Evolutionary conservation across 148 eudicot genomes (phyloP), one percentile per base, ranked within the genome.

Genomic region (Persicaria tinctoria): DNA sequence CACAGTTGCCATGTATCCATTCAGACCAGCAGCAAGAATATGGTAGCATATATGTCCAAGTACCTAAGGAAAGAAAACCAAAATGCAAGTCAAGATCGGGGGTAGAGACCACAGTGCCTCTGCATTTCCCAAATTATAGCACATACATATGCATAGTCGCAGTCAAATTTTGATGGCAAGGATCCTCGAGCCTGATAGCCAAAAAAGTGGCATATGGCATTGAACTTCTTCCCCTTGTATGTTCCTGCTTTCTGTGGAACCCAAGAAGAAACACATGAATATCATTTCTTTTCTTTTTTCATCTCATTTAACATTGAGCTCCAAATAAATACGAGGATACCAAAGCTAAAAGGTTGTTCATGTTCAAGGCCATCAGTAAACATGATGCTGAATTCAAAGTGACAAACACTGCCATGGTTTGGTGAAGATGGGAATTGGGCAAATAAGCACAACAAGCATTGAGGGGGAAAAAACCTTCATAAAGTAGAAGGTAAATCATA

Each of bases 121-220:
- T 41, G 44, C 41, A 66, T 12, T 14, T 41, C 48, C 70, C 17
- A 66, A 14, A 14, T 27, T 38, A 20, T 38, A 66, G 20, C 20
- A 80, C 97, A 51, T 86, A 95, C 99, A 84, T 84, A 95, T 73
- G 97, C 97, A 83, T 89, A 95, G 77, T 95, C 99, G 83, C 99
- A 95, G 55, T 95, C 99, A 69, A 95, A 95, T 72, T 95, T 95
- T 46, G 99, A 92, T 23, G 99, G 97, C 77, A 95, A 78, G 70
- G 99, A 90, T 84, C 99, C 99, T 46, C 97, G 89, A 70, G 99
- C 97, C 87, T 95, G 99, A 81, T 95, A 95, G 73, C 99, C 99
- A 77, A 95, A 92, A 80, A 95, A 95, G 86, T 95, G 99, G 77
- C 99, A 95, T 77, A 95, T 95, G 45, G 92, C 97, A 84, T 90